A percentile compares a stretch with the other conserved stretches of the same genome.
Conservation (phyloP, 2,329 filamentous ascomycete species). For the Fusarium sororula region DNA sequence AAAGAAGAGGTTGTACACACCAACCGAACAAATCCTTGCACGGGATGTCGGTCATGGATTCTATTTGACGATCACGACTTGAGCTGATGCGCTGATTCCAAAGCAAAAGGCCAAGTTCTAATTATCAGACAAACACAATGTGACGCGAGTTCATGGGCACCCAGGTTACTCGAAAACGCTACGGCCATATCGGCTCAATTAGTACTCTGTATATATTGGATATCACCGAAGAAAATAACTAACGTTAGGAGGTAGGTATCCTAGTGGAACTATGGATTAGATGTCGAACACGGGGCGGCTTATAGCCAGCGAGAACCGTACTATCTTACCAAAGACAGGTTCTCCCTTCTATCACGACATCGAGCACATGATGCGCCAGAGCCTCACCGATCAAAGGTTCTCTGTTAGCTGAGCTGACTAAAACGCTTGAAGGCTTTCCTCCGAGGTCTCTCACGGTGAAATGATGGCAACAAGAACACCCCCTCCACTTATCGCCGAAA, state of each 20-base stretch:
- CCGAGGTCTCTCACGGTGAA: background rate
- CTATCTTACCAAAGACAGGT: background rate
- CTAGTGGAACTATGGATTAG: background rate
- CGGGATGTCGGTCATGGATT: constrained; percentile 29
- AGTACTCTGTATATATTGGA: background rate
- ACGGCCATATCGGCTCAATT: background rate
- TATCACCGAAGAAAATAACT: background rate
- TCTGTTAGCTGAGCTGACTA: background rate
- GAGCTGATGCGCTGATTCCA: background rate
- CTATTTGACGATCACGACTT: constrained; percentile 23
- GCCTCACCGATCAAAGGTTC: constrained; percentile 8
- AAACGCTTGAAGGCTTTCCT: background rate
- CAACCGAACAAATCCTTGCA: constrained; percentile 22
- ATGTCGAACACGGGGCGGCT: background rate
- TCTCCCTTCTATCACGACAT: constrained; percentile 16
- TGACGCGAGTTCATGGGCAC: background rate
- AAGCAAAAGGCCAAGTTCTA: background rate
- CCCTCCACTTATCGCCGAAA: constrained; percentile 28
- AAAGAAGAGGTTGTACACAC: constrained; percentile 27
- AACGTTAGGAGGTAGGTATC: background rate
- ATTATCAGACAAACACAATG: background rate
- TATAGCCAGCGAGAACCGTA: constrained; percentile 5
- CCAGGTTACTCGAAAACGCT: background rate
- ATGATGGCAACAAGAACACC: constrained; percentile 9
- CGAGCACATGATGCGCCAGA: constrained; percentile 18